Evolutionary conservation across 371 early-diverging fungal species (phyloP), one percentile per base, ranked within the genome.

Genomic region (Mortierella sp.): DNA sequence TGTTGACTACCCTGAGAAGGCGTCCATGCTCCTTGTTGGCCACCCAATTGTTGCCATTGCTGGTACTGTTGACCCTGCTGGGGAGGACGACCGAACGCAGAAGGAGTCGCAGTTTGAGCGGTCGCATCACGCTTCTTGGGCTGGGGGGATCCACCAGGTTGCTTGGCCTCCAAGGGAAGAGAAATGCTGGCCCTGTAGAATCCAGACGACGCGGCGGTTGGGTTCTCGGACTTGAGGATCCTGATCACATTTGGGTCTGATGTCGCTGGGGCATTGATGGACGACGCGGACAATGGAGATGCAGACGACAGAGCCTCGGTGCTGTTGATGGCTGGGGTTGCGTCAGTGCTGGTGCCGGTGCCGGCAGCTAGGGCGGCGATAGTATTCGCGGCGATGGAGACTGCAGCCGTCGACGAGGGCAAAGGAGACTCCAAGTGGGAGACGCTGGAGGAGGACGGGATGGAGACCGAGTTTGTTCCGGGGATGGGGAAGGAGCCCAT

Each of bases 31-130:
- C 43, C 43, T 43, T 43, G 43, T 43, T 43, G 43, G n/a, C n/a
- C n/a, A 43, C 43, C 43, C 43, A 3, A 34, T 5, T 61, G 28
- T 13, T 11, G 28, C 57, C 28, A 28, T 21, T 54, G 54, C 55
- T 72, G 72, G 13, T 54, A 21, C 57, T 73, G 75, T n/a, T 74
- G 53, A 44, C 43, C 14, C 13, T 6, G 31, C 44, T 31, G 43
- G 24, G 24, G 48, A 46, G 48, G 48, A 13, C 5, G 48, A 13
- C 48, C 48, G 48, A 46, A 46, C 48, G 48, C 48, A 46, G 13
- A 13, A 46, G 48, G 13, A 46, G 48, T 11, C 19, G 26, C 11
- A 3, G 28, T 6, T 6, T 57, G 26, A 11, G 31, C 13, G 21
- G 53, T 5, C 0, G 53, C 59, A 11, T 14, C 64, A 64, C 64